Conservation (phyloP, 768 basidiomycete genomes). For the Kwoniella sp. region DNA sequence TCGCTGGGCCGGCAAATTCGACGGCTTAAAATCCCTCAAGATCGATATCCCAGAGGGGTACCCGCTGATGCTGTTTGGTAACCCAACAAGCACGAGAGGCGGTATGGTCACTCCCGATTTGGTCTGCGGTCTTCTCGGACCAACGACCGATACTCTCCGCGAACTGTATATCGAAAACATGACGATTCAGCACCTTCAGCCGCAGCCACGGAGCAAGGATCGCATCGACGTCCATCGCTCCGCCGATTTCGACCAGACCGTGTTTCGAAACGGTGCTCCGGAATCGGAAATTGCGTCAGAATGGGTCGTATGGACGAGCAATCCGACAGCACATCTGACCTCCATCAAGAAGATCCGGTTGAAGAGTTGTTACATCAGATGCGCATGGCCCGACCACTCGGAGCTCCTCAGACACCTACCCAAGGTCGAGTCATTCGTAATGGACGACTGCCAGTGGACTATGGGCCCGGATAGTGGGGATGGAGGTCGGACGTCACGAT, state of each 20-base stretch:
- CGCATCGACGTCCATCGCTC: too few relatives aligned
- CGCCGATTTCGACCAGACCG: too few relatives aligned
- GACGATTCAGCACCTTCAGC: not conserved
- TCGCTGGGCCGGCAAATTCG: conserved; percentile 8
- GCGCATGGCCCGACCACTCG: conserved; percentile 5
- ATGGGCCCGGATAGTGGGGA: too few relatives aligned
- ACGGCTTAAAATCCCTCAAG: conserved; percentile 10
- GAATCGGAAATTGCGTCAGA: not conserved
- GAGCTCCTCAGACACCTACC: conserved; percentile 7
- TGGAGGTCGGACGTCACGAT: not conserved
- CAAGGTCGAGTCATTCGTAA: conserved; percentile 1
- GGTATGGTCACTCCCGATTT: conserved; percentile 2
- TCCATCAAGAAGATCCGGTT: conserved; percentile 1
- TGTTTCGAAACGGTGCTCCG: not conserved
- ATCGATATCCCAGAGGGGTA: not conserved
- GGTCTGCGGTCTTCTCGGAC: conserved; percentile 8
- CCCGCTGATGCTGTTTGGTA: too few relatives aligned
- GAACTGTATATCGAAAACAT: conserved; percentile 11
- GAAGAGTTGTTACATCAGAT: conserved; percentile 2
- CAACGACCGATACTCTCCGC: not conserved
- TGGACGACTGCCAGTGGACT: conserved; percentile 1
- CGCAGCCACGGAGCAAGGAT: not conserved
- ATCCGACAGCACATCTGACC: not conserved
- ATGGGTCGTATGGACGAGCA: conserved; percentile 1
- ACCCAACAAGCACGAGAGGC: not conserved